phyloP scores from a whole-genome alignment of 225 moss, liverwort and hornwort species.

The Sphagnum contortum region DNA sequence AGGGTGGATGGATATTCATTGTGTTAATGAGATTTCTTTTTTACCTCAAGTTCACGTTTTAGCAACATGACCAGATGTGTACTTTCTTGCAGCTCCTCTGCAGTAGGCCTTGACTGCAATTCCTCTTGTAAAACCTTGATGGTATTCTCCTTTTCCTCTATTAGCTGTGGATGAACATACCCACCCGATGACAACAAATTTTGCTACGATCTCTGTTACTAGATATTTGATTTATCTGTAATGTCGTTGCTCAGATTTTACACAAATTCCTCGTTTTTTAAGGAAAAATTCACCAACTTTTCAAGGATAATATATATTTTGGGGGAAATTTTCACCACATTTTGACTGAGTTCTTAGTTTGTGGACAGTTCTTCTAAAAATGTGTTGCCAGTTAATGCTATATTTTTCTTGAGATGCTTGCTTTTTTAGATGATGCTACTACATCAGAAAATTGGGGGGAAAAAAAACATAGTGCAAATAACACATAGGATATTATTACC shows the following conservation, averaged over 20 bases:
- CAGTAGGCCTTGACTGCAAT: constrained; percentile 35
- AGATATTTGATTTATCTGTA: background rate
- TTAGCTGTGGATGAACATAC: constrained; percentile 7
- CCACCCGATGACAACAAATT: background rate
- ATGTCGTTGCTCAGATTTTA: background rate
- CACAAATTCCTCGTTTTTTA: background rate
- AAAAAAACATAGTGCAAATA: too few species aligned
- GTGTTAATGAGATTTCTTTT: too few species aligned
- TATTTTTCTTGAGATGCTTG: too few species aligned
- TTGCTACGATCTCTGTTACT: constrained; percentile 4
- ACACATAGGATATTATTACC: too few species aligned
- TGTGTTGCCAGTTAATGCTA: too few species aligned
- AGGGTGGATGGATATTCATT: background rate
- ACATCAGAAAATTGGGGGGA: too few species aligned
- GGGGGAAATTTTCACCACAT: background rate
- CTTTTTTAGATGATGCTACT: too few species aligned
- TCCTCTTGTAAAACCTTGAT: constrained; percentile 38
- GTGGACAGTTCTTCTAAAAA: too few species aligned
- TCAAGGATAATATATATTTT: background rate
- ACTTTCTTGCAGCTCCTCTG: constrained; percentile 44
- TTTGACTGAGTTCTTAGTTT: too few species aligned
- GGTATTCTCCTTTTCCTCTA: constrained; percentile 37
- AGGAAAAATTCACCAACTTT: background rate
- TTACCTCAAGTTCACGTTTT: constrained; percentile 27
- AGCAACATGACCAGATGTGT: constrained; percentile 17